A percentile compares a stretch with the other conserved stretches of the same genome.
Conservation (phyloP, 2,329 filamentous ascomycete genomes). For the Aspergillus caelatus region DNA sequence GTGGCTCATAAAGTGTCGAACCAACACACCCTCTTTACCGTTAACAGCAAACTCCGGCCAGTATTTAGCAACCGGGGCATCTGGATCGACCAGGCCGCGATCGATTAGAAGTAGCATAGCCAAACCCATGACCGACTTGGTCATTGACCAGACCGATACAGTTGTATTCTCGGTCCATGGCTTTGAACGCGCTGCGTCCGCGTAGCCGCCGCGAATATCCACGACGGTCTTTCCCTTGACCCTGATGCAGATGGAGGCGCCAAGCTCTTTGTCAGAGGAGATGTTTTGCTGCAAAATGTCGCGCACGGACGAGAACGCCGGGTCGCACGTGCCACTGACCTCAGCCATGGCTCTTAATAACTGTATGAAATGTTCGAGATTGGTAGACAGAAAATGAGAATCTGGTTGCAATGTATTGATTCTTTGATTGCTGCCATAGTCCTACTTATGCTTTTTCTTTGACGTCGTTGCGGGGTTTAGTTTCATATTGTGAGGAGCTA, state of each 20-base stretch:
- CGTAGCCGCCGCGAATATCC: slow-evolving; percentile 50
- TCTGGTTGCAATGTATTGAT: neutral
- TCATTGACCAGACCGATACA: slow-evolving; percentile 44
- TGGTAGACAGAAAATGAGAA: neutral
- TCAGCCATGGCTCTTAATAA: slow-evolving; percentile 19
- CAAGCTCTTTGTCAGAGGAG: slow-evolving; percentile 45
- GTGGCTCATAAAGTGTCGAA: slow-evolving; percentile 48
- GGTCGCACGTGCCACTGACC: slow-evolving; percentile 42
- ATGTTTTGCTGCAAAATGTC: slow-evolving; percentile 40
- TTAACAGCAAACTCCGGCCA: slow-evolving; percentile 53
- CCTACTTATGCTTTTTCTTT: neutral
- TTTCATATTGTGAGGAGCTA: neutral
- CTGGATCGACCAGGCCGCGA: slow-evolving; percentile 40
- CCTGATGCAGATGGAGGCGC: slow-evolving; percentile 49
- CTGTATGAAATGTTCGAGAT: neutral
- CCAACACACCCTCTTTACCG: slow-evolving; percentile 44
- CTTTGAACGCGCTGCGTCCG: slow-evolving; percentile 30
- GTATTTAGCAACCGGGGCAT: slow-evolving; percentile 45
- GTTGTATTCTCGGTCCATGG: slow-evolving; percentile 48
- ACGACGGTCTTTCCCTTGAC: slow-evolving; percentile 46
- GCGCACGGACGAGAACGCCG: slow-evolving; percentile 40
- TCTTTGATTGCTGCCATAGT: too few species aligned
- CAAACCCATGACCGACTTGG: slow-evolving; percentile 44
- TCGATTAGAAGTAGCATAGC: slow-evolving; percentile 45
- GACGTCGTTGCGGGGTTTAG: too few species aligned